Evolutionary conservation across 2,329 filamentous ascomycete genomes (phyloP), one percentile per base, ranked within the genome.

Genomic region (Aspergillus sp.): DNA sequence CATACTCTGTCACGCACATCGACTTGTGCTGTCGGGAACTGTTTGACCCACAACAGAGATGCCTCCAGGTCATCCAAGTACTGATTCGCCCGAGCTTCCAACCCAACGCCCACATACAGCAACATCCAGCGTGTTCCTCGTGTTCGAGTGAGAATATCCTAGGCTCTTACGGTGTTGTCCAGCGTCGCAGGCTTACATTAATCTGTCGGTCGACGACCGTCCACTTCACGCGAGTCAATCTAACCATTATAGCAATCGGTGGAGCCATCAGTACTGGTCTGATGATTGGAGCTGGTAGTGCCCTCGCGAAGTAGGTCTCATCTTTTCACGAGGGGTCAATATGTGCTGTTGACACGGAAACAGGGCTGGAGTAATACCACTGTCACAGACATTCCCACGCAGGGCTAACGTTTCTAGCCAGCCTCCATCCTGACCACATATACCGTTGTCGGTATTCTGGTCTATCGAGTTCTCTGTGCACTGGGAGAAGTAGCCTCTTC

Each of bases 401-500:
- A 16, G 34, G 3, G n/a, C 40, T 42, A 11, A 42, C 40, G 5
- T 19, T 17, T 21, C 11, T 55, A 71, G 61, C 74, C 74, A 17
- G 74, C 65, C 11, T 63, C 73, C 3, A 69, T 77, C 36, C 63
- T 77, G 20, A 76, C 77, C 43, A 72, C 72, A 4, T 77, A 77
- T 59, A 61, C 70, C 4, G 64, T 72, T 48, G 72, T 76, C 41
- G 75, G 75, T 42, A 72, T 76, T 47, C 64, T 94, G 53, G 89
- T 93, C 59, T 94, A 86, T 71, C 75, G 90, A 40, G 89, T 94
- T 60, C 91, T 94, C 88, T 86, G 85, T 53, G 86, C 83, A 51
- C 82, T 94, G 3, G 89, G 89, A 57, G 89, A 93, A 71, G 93
- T 94, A 88, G 88, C 89, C 7, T 83, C 89, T 47, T 94, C 88